Evolutionary conservation across 2,329 filamentous ascomycete species (phyloP), one percentile per base, ranked within the genome.

Genomic region (Pyrenochaeta sp.): DNA sequence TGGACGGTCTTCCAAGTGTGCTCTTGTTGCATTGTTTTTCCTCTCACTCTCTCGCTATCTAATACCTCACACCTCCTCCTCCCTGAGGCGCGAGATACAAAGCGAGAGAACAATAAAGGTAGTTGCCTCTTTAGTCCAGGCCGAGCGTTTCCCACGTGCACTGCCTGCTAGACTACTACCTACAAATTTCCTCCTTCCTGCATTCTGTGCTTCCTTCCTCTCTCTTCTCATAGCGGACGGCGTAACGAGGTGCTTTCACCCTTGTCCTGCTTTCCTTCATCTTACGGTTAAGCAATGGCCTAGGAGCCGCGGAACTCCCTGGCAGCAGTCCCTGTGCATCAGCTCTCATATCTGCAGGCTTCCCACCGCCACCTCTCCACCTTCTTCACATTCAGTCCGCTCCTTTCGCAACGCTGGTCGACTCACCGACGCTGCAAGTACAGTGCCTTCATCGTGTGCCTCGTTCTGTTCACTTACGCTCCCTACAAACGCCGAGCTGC

Each of bases 81-180:
- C 22, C 76, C 62, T 88, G 84, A 82, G 83, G 80, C 79, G 76
- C 78, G 87, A 86, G 88, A 90, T 89, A 90, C 87, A 90, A 88
- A 83, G 85, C 84, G 80, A 85, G 88, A 90, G 87, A 77, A 91
- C 74, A 90, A 62, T 54, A 72, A 83, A 65, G 60, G 61, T 67
- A 76, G 79, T 59, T 74, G 68, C 66, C 67, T 69, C 62, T 70
- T 70, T 69, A 50, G 60, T 55, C 50, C 54, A 60, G 45, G 54
- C 64, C 67, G 58, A 61, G 58, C 60, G 13, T 62, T 51, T 61
- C 57, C 63, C 74, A 74, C 74, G 74, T 76, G 72, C 62, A 60
- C 50, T 57, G 62, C 50, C 60, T 68, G 62, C 67, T 59, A 63
- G 68, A 68, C 56, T 45, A 61, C 56, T 66, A 71, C 61, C 68